Conservation (phyloP, 768 basidiomycete species). For the Infundibulicybe gibba region DNA sequence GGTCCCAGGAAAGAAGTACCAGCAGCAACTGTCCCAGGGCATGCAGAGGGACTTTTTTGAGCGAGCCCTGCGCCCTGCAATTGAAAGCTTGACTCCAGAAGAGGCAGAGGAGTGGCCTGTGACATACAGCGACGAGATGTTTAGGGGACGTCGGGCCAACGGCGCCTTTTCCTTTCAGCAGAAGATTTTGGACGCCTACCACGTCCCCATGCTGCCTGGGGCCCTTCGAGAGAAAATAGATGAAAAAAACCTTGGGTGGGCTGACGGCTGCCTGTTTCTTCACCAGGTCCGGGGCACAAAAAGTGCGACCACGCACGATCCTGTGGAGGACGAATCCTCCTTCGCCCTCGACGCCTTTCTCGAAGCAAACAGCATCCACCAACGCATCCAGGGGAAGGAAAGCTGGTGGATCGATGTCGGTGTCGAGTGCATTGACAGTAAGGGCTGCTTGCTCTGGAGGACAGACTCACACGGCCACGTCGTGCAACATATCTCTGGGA, state of each 20-base stretch:
- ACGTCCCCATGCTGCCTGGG: no score
- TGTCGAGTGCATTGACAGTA: slow-evolving; percentile 10
- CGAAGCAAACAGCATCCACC: no score
- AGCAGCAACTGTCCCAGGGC: neutral
- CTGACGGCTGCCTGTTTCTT: neutral
- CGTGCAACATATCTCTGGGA: slow-evolving; percentile 8
- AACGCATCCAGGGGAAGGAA: neutral
- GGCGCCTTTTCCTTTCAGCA: slow-evolving; percentile 3
- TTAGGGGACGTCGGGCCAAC: neutral
- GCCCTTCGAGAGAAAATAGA: no score
- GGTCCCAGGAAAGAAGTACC: neutral
- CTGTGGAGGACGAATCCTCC: neutral
- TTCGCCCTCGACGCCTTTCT: no score
- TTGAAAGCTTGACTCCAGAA: neutral
- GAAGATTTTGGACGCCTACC: neutral
- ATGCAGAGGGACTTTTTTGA: slow-evolving; percentile 6
- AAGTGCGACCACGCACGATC: neutral
- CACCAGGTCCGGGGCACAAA: slow-evolving; percentile 7
- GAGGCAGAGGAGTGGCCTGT: slow-evolving; percentile 7
- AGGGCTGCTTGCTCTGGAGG: slow-evolving; percentile 25
- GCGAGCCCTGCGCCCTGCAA: slow-evolving; percentile 6
- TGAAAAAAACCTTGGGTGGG: no score
- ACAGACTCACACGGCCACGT: slow-evolving; percentile 20
- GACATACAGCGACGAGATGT: slow-evolving; percentile 5
- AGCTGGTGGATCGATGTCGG: slow-evolving; percentile 28